Base-by-base conservation (phyloP, 2,329 filamentous ascomycete species). In the Endoconidiophora polonica region DNA sequence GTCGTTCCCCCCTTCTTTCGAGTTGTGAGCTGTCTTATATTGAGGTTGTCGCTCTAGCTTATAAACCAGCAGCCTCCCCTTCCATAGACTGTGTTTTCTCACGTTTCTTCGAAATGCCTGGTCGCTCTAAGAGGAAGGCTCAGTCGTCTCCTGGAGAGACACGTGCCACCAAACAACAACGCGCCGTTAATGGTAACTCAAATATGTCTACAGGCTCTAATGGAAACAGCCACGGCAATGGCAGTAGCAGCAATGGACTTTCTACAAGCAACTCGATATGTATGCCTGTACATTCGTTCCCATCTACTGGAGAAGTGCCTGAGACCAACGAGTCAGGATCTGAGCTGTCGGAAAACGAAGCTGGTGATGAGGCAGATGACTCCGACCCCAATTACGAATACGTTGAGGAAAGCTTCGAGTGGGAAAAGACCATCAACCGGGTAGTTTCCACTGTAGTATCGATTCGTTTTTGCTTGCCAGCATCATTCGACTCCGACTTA, bases 381-480 rank as follows among this genome's bases (percentile, higher is more conserved):
- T 61, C 61, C 12, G 39, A 26, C 5, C 20, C 26, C 24, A 68
- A 70, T 50, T 62, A 67, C 24, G 57, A 64, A 18, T 58, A 64
- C 23, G 58, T 64, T 22, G 49, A 49, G 5, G 57, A 59, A 43
- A 55, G 56, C 18, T 56, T 41, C 54, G 88, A 94, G 67, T 98
- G 91, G 91, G 90, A 96, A 66, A 83, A 81, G 46, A 95, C 88
- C 0, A 94, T 96, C 54, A 88, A 95, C 65, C 82, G 79, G 54
- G 91, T 98, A 2, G 88, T 98, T 49, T 81, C 83, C 62, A 94
- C 88, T 58, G 91, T 96, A 16, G 91, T 98, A 46, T 94, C 90
- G n/a, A 96, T 98, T 59, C 84, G 94, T 57, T 98, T 98, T 69
- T 96, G 90, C 63, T 87, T 95, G 71, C 95, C 91, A 0, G 94